These are phyloP conservation scores for Scedosporium aurantiacum DNA, from an alignment of 2,329 filamentous ascomycete species.

Conservation along the genomic window DNA sequence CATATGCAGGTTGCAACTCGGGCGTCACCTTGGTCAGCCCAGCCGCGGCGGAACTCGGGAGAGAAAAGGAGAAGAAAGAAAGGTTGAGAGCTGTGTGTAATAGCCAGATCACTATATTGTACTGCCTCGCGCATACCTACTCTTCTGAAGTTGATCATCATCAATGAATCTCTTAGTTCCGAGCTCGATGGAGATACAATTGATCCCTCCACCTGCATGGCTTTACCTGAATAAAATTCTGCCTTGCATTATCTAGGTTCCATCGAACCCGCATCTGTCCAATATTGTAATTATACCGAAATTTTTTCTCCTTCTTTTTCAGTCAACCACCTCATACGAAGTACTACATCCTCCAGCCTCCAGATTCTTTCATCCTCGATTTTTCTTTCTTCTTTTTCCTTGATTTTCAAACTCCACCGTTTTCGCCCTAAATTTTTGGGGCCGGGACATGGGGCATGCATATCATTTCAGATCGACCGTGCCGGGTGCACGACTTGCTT, in stretches of 20 bases:
- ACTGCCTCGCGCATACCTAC: no score
- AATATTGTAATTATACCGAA: neutral
- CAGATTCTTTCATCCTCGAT: neutral
- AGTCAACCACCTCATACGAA: no score
- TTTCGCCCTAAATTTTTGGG: neutral
- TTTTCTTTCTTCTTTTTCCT: neutral
- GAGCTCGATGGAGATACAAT: neutral
- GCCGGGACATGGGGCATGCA: conserved; percentile 2
- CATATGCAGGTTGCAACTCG: neutral
- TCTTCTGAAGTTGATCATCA: no score
- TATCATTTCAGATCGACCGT: conserved; percentile 5
- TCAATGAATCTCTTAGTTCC: neutral
- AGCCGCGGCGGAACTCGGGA: neutral
- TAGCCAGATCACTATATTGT: no score
- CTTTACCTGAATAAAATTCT: neutral
- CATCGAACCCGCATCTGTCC: neutral
- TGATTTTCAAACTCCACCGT: neutral
- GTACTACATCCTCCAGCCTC: no score
- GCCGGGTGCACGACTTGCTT: conserved; percentile 6
- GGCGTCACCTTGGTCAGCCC: neutral
- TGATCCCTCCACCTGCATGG: neutral
- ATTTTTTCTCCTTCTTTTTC: no score
- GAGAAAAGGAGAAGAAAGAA: neutral
- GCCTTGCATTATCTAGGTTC: neutral
- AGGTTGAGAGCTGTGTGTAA: no score